Percentiles rank a stretch among this genome's conserved stretches.
These are phyloP conservation scores for Sporothrix pseudoabietina DNA, from an alignment of 2,329 filamentous ascomycete genomes.

Conservation along the genomic window DNA sequence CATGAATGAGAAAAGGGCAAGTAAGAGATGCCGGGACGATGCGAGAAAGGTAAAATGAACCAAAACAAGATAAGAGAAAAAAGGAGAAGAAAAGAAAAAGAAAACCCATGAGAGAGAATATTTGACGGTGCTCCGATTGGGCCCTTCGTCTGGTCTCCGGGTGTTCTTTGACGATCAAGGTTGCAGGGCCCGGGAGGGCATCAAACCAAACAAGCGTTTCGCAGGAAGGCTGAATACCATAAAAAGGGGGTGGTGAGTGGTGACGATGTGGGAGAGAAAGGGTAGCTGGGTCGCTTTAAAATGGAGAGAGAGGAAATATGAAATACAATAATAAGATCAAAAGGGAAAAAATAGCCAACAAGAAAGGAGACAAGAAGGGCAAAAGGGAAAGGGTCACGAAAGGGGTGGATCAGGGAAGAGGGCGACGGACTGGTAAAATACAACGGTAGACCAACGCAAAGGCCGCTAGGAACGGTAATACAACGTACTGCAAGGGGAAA, in stretches of 20 bases:
- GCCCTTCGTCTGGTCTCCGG: not conserved
- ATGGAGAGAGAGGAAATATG: not conserved
- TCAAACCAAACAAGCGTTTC: slow-evolving; percentile 28
- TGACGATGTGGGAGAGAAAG: not conserved
- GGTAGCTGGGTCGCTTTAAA: not conserved
- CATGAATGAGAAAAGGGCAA: not conserved
- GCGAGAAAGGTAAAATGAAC: not conserved
- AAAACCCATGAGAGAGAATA: not conserved
- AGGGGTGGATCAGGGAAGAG: slow-evolving; percentile 10
- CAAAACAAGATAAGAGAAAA: not conserved
- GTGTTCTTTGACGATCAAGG: not conserved
- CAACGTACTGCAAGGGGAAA: slow-evolving; percentile 4
- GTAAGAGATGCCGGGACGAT: not conserved
- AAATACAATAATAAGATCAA: not conserved
- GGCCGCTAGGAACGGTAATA: slow-evolving; percentile 16
- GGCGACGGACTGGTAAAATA: slow-evolving; percentile 21
- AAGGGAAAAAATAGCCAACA: not conserved
- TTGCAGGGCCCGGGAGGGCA: slow-evolving; percentile 10
- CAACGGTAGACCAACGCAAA: slow-evolving; percentile 7
- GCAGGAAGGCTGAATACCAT: slow-evolving; percentile 20
- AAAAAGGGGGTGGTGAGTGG: not conserved
- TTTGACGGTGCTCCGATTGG: not conserved
- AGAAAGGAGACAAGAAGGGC: not conserved
- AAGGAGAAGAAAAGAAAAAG: not conserved
- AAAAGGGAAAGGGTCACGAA: not conserved